Evolutionary conservation across 108 stramenopile species (phyloP).

Genomic region (Phaeodactylum tricornutum): DNA sequence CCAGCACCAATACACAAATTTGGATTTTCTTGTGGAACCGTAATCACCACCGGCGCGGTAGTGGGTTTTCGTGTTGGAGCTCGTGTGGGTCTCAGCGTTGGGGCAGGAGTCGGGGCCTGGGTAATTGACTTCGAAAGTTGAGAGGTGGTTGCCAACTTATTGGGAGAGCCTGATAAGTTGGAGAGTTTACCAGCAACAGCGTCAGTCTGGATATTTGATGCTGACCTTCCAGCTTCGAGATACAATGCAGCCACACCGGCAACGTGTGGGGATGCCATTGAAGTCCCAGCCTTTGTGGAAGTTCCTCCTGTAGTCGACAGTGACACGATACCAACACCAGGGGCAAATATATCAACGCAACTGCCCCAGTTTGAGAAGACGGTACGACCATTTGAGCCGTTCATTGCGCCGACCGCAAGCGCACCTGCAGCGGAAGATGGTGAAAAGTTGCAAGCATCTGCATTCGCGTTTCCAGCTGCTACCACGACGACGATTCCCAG

Average conservation of each 20-base stretch:
- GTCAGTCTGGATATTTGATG: too few relatives aligned
- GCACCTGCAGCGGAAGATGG: slow-evolving; percentile 36
- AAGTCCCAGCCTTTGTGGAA: slow-evolving; percentile 26
- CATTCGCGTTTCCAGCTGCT: slow-evolving; percentile 49
- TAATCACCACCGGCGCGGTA: too few relatives aligned
- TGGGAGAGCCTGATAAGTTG: not conserved
- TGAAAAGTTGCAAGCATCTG: slow-evolving; percentile 12
- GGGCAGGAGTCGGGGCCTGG: too few relatives aligned
- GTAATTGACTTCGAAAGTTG: too few relatives aligned
- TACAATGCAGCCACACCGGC: slow-evolving; percentile 59
- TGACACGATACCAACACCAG: slow-evolving; percentile 30
- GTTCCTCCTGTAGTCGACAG: too few relatives aligned
- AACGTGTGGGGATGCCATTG: slow-evolving; percentile 63
- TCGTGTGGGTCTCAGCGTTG: too few relatives aligned
- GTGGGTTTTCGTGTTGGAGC: too few relatives aligned
- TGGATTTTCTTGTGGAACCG: too few relatives aligned
- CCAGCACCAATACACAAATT: too few relatives aligned
- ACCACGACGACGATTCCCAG: slow-evolving; percentile 42
- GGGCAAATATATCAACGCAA: slow-evolving; percentile 34
- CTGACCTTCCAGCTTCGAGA: too few relatives aligned
- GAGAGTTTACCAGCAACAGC: not conserved
- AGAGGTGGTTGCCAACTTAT: not conserved
- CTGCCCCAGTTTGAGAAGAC: slow-evolving; percentile 1
- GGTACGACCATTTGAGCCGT: slow-evolving; percentile 3
- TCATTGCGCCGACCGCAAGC: slow-evolving; percentile 30